These are phyloP conservation scores for Venturia oleaginea DNA, from an alignment of 2,329 filamentous ascomycete species.

Conservation along the genomic window DNA sequence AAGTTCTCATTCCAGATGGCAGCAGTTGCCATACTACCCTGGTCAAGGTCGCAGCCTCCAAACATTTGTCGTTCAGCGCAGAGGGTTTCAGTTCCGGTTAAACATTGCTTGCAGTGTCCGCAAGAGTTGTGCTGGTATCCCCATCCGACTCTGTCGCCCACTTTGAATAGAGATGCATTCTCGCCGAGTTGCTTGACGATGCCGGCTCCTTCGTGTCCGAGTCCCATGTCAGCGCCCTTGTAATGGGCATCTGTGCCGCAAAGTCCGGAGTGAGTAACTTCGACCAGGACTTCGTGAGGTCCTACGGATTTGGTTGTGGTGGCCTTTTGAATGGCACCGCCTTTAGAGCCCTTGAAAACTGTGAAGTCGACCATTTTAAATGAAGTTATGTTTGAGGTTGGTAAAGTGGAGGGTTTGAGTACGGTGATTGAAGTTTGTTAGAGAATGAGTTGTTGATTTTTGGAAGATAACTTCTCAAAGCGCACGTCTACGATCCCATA, in stretches of 20 bases:
- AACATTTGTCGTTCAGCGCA: conserved; percentile 36
- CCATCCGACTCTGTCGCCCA: conserved; percentile 44
- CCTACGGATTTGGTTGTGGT: conserved; percentile 39
- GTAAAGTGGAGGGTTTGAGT: not conserved
- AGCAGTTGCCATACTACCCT: conserved; percentile 37
- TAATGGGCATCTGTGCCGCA: conserved; percentile 52
- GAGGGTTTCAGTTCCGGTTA: conserved; percentile 36
- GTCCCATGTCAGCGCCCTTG: conserved; percentile 33
- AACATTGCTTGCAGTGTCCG: conserved; percentile 36
- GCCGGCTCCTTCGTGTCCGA: conserved; percentile 49
- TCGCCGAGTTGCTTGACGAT: conserved; percentile 41
- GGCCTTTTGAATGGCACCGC: conserved; percentile 45
- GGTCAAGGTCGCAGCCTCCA: conserved; percentile 36
- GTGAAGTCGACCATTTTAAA: conserved; percentile 38
- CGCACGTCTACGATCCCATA: not conserved
- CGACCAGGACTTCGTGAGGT: conserved; percentile 50
- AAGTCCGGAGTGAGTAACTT: conserved; percentile 56
- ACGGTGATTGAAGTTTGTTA: not conserved
- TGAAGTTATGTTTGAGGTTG: not conserved
- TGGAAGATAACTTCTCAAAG: not conserved
- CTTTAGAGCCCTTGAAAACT: conserved; percentile 53
- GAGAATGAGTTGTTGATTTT: not conserved
- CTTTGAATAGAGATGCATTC: conserved; percentile 37
- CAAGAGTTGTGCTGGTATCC: conserved; percentile 39
- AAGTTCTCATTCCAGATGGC: conserved; percentile 41